phyloP scores from a whole-genome alignment of 768 basidiomycete genomes.

The Pleurotus tuber-regium region DNA sequence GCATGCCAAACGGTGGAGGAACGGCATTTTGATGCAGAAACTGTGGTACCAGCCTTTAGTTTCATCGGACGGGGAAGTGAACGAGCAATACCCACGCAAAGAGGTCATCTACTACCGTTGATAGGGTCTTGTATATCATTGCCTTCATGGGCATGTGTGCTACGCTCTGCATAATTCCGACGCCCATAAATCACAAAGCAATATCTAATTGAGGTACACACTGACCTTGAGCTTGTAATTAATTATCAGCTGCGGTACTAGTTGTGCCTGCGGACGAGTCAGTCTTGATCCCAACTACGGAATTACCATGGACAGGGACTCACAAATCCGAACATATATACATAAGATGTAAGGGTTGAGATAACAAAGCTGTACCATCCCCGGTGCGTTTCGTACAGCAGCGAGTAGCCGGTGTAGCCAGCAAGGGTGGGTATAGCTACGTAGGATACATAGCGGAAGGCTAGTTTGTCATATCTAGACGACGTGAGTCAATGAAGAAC shows the following conservation, averaged over 20 bases:
- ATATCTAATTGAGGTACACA: constrained; percentile 21
- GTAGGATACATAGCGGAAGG: constrained; percentile 93
- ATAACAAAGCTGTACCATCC: constrained; percentile 98
- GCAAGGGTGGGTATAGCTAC: constrained; percentile 80
- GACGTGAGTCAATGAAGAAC: constrained; percentile 5
- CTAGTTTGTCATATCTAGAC: constrained; percentile 81
- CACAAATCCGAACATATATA: constrained; percentile 98
- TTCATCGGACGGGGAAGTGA: constrained; percentile 14
- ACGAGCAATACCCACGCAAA: constrained; percentile 57
- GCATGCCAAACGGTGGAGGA: constrained; percentile 72
- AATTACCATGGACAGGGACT: constrained; percentile 42
- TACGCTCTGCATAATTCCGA: constrained; percentile 59
- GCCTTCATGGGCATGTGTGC: constrained; percentile 99
- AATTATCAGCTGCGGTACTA: constrained; percentile 87
- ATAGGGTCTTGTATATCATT: constrained; percentile 93
- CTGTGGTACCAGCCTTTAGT: constrained; percentile 34
- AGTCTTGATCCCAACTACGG: constrained; percentile 15
- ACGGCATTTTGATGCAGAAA: constrained; percentile 96
- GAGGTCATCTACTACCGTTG: constrained; percentile 89
- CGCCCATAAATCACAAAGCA: constrained; percentile 10
- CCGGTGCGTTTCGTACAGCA: constrained; percentile 79
- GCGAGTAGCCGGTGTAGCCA: constrained; percentile 76
- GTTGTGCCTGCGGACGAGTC: constrained; percentile 59
- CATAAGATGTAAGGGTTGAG: constrained; percentile 88
- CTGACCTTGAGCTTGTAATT: constrained; percentile 93